Evolutionary conservation across 768 basidiomycete species (phyloP), one percentile per base, ranked within the genome.

Genomic region (Termitomyces sp.): DNA sequence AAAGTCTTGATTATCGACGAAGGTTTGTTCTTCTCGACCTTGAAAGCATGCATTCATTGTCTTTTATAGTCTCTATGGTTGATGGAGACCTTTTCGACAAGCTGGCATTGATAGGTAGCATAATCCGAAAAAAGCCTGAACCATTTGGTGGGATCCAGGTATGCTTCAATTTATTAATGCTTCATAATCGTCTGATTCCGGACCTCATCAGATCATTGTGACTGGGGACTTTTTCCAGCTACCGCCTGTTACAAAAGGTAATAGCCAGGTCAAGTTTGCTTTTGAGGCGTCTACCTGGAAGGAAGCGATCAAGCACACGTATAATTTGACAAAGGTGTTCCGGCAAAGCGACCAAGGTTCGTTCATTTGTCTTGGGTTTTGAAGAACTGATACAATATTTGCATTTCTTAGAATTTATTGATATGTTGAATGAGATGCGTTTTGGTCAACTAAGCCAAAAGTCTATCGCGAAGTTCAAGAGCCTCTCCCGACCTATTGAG

Each of bases 161-260:
- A 68, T 54, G 16, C 14, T 14, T 50, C 2, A 0, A 36, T 12
- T 60, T 26, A 20, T 39, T 31, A 13, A 31, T 41, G 2, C 3
- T 26, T 42, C 1, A 18, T 31, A 22, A 46, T 22, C 14, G 14
- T 47, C 26, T 12, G 22, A 41, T 46, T 27, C 26, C 32, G 8
- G 43, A 43, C 22, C 22, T 27, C 48, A 26, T 9, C 67, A 94
- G 90, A 73, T 98, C 41, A 79, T 98, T 59, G 87, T 98, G 24
- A 96, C 94, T 1, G 97, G 97, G 8, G 97, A 99, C 68, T 98
- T 98, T 75, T 98, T 98, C 75, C 96, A 99, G 69, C 82, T 99
- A 5, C 97, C 97, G 0, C 97, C 97, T 2, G 94, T 98, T 0
- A 76, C 77, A 7, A 94, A 87, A 68, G 77, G 80, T 26, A 66